phyloP scores from a whole-genome alignment of 2,329 filamentous ascomycete species.

The Arthrinium phaeospermum region DNA sequence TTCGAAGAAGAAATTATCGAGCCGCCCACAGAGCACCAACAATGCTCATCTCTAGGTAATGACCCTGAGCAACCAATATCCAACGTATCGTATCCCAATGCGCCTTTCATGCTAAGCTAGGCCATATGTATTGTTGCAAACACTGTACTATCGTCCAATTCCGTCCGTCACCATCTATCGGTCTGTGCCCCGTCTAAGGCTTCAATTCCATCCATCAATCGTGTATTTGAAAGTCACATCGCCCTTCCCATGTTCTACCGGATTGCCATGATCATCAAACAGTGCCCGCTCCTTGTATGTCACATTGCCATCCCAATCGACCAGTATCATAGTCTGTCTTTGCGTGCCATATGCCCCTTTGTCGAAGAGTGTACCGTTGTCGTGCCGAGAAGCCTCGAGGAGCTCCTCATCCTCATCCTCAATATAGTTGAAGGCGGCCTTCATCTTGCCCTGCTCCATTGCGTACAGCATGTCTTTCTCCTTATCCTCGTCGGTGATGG shows the following conservation, averaged over 20 bases:
- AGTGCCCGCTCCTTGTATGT: slow-evolving; percentile 64
- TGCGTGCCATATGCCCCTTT: slow-evolving; percentile 70
- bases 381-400: slow-evolving; percentile 45
- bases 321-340: slow-evolving; percentile 65
- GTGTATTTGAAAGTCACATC: slow-evolving; percentile 62
- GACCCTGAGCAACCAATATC: background rate
- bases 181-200: background rate
- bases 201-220: slow-evolving; percentile 41
- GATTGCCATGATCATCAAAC: slow-evolving; percentile 63
- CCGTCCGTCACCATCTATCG: background rate
- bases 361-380: slow-evolving; percentile 51
- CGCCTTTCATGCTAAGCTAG: slow-evolving; percentile 4
- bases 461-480: slow-evolving; percentile 51
- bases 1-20: background rate
- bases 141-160: background rate
- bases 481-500: slow-evolving; percentile 57
- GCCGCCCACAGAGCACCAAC: background rate
- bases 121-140: background rate
- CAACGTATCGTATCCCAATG: background rate
- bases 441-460: slow-evolving; percentile 43
- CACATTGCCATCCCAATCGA: slow-evolving; percentile 68
- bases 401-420: slow-evolving; percentile 44
- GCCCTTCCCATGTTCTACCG: slow-evolving; percentile 57
- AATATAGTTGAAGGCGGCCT: slow-evolving; percentile 44
- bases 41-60: background rate